Percentiles rank a stretch among this genome's conserved stretches.
phyloP scores from a whole-genome alignment of 768 basidiomycete species.

The Xanthoconium stramineum region DNA sequence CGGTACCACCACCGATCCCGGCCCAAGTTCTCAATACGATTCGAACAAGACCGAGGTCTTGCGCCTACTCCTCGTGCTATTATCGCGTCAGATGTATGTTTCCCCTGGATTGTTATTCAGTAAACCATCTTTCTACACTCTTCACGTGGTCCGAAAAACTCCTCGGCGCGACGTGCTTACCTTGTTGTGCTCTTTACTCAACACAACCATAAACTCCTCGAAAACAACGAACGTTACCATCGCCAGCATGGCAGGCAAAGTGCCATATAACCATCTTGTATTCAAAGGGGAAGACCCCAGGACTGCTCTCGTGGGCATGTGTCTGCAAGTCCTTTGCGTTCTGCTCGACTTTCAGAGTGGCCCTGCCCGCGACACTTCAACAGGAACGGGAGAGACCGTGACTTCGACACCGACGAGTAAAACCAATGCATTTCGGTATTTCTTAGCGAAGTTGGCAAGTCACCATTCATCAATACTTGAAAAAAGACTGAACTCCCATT shows the following conservation, averaged over 20 bases:
- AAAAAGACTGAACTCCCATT: constrained; percentile 8
- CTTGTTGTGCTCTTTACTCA: constrained; percentile 87
- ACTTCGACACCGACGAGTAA: constrained; percentile 50
- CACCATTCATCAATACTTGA: background rate
- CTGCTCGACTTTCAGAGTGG: constrained; percentile 82
- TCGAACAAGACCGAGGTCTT: constrained; percentile 86
- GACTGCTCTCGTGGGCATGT: constrained; percentile 67
- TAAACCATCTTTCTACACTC: constrained; percentile 72
- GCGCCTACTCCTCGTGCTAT: constrained; percentile 79
- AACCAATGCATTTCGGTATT: constrained; percentile 90
- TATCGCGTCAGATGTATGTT: constrained; percentile 89
- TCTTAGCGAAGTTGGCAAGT: constrained; percentile 79
- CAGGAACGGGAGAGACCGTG: constrained; percentile 43
- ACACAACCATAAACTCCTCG: constrained; percentile 78
- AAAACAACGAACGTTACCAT: constrained; percentile 50
- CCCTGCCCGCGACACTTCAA: constrained; percentile 53
- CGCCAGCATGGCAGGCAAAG: constrained; percentile 67
- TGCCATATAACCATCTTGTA: constrained; percentile 88
- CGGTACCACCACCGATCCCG: constrained; percentile 78
- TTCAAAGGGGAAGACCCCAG: constrained; percentile 86
- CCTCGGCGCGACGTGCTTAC: constrained; percentile 85
- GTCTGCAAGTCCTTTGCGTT: constrained; percentile 73
- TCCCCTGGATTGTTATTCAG: constrained; percentile 66
- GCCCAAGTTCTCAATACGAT: constrained; percentile 62
- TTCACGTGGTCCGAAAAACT: constrained; percentile 73